Evolutionary conservation across 2,329 filamentous ascomycete species (phyloP).

Genomic region (Aspergillus ustus): DNA sequence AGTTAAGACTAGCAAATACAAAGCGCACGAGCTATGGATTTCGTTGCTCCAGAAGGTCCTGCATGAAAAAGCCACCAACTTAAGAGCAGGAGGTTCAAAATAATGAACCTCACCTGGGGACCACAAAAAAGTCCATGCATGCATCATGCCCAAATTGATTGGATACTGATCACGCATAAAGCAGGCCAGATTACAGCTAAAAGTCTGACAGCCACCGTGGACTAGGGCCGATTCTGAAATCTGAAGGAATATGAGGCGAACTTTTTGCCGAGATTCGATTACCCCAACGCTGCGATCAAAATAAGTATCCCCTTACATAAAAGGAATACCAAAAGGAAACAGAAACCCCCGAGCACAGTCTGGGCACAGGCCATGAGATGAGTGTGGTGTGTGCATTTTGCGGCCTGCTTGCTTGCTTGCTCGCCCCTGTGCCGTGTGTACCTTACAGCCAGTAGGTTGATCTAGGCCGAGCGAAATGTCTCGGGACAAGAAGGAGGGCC

Average conservation of each 20-base stretch:
- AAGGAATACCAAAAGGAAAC: not conserved
- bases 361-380: too few relatives aligned
- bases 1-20: not conserved
- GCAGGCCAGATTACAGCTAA: not conserved
- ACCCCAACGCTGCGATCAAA: not conserved
- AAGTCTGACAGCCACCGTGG: not conserved
- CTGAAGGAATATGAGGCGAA: slow-evolving; percentile 1
- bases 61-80: not conserved
- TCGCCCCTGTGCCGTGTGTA: slow-evolving; percentile 17
- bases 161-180: slow-evolving; percentile 7
- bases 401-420: not conserved
- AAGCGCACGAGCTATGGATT: not conserved
- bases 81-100: not conserved
- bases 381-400: not conserved
- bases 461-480: slow-evolving; percentile 18
- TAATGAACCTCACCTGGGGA: not conserved
- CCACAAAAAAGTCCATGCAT: not conserved
- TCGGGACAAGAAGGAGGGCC: slow-evolving; percentile 14
- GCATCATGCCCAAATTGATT: not conserved
- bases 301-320: slow-evolving; percentile 4
- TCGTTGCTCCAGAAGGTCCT: not conserved
- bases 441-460: slow-evolving; percentile 20
- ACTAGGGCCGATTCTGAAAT: not conserved
- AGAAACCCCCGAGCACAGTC: not conserved
- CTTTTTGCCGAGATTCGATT: not conserved